Percentiles rank a stretch among this genome's conserved stretches.
Conservation (phyloP, 2,329 filamentous ascomycete genomes). For the Albophoma yamanashiensis region DNA sequence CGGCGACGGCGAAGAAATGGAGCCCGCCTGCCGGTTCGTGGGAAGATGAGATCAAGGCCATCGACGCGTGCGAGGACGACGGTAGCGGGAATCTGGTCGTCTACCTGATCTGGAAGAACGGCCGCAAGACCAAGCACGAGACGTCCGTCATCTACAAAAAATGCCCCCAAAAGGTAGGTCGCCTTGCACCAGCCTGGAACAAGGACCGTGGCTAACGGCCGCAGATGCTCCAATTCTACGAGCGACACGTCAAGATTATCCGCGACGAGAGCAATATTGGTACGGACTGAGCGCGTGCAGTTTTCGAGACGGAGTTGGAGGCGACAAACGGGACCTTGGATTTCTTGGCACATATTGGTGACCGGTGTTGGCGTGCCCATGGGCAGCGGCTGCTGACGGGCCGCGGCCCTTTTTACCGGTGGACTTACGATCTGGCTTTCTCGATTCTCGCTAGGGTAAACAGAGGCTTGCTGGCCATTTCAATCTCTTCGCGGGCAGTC, state of each 20-base stretch:
- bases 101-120: constrained; percentile 64
- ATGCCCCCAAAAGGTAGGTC: constrained; percentile 62
- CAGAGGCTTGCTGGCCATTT: too few relatives aligned
- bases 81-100: constrained; percentile 49
- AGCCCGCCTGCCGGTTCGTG: constrained; percentile 62
- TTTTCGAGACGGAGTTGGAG: not conserved
- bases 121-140: constrained; percentile 62
- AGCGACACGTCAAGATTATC: constrained; percentile 45
- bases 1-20: constrained; percentile 40
- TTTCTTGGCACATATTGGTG: not conserved
- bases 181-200: not conserved
- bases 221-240: constrained; percentile 51
- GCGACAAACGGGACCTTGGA: not conserved
- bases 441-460: not conserved
- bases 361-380: not conserved
- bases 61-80: constrained; percentile 64
- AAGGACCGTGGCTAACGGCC: not conserved
- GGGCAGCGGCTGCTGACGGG: not conserved
- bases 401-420: not conserved
- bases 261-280: constrained; percentile 21
- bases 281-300: constrained; percentile 4
- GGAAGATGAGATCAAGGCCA: constrained; percentile 61
- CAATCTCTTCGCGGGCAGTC: too few relatives aligned
- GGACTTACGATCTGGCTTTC: not conserved
- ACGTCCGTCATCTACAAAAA: constrained; percentile 60